Percentiles rank a stretch among this genome's conserved stretches.
These are phyloP conservation scores for Funneliformis geosporum DNA, from an alignment of 192 early-diverging fungal species.

Conservation along the genomic window DNA sequence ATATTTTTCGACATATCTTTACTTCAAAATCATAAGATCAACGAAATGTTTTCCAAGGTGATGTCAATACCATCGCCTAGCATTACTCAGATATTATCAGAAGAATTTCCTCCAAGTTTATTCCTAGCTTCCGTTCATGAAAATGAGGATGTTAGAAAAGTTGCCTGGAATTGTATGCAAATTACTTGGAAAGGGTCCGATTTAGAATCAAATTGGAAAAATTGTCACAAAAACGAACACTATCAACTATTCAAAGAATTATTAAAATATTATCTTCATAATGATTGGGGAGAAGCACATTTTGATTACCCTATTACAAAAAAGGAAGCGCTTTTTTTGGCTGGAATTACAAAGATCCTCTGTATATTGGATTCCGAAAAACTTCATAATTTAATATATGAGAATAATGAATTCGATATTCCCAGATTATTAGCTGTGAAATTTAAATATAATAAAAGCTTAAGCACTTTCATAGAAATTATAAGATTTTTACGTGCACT, in stretches of 20 bases:
- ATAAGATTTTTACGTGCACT: background rate
- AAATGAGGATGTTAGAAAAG: background rate
- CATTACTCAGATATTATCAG: background rate
- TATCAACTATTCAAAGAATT: background rate
- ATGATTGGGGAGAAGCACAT: background rate
- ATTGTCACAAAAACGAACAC: background rate
- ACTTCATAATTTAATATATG: background rate
- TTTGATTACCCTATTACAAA: background rate
- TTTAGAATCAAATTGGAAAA: background rate
- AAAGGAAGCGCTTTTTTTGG: background rate
- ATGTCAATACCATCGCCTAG: background rate
- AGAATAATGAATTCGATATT: background rate
- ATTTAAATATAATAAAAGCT: background rate
- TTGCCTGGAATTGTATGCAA: background rate
- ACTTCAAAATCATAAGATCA: background rate
- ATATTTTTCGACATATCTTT: background rate
- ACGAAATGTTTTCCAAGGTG: background rate
- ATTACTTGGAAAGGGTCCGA: background rate
- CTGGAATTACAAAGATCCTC: background rate
- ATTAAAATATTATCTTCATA: background rate
- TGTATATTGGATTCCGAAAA: background rate
- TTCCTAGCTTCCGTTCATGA: background rate
- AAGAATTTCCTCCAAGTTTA: constrained; percentile 1
- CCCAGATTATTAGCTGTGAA: background rate
- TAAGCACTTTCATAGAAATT: background rate